Base-by-base conservation (phyloP, 2,329 filamentous ascomycete genomes). In the Colletotrichum falcatum region DNA sequence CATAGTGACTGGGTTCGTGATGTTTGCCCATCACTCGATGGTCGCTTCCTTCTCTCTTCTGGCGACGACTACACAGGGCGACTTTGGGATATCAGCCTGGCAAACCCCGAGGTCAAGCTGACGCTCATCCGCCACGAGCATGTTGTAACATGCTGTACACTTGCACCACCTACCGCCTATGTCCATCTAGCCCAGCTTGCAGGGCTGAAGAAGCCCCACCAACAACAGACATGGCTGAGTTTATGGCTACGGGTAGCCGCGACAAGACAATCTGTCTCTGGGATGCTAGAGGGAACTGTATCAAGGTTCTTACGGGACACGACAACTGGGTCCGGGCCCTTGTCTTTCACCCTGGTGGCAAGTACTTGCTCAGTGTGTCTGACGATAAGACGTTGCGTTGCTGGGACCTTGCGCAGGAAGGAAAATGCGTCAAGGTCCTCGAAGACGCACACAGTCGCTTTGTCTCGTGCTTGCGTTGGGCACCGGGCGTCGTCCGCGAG, bases 381-480 rank as follows among this genome's bases (percentile, higher is more conserved):
- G 95, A 98, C 79, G 95, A 98, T 83, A 97, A 96, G 83, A 95
- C 94, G 5, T 86, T 98, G 70, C 88, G 95, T 65, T 98, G 95
- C 83, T 98, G 95, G 95, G 95, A 98, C 82, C 84, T 98, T 30
- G 88, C 88, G 33, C 95, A 98, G 78, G 94, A 97, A n/a, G n/a
- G n/a, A n/a, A 95, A 94, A 77, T 95, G 94, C 76, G 94, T 97
- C 74, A 95, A 95, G 81, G 91, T 90, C 0, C 83, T 98, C 20
- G 86, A 87, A 46, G 93, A 94, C 73, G 90, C 90, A 0, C 94
- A 97, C 78, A 90, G 88, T 5, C 94, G 94, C 78, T 98, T 98
- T 76, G 89, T 98, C 60, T 94, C 89, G 71, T 95, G 93, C 77
- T 85, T 98, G 76, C 84, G 94, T 72, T 98, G 95, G 95, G 95